A percentile compares a stretch with the other conserved stretches of the same genome.
Conservation (phyloP, 306 rosid species). For the Cucumis melo region DNA sequence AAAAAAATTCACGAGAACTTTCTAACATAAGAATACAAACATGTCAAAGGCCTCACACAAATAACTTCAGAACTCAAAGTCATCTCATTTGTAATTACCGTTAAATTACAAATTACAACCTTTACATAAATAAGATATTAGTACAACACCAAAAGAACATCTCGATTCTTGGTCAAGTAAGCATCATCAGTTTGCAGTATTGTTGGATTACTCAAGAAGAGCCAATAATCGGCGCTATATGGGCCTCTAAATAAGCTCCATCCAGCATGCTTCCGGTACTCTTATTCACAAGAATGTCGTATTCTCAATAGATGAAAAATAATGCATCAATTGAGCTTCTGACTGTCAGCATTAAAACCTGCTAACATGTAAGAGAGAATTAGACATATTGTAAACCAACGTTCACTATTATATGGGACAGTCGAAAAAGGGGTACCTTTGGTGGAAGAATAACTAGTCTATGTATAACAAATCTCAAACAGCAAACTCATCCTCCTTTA, state of each 20-base stretch:
- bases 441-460: background rate
- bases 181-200: background rate
- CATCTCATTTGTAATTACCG: background rate
- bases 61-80: background rate
- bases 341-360: background rate
- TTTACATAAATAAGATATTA: background rate
- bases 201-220: background rate
- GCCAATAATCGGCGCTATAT: background rate
- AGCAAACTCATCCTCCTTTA: slow-evolving; percentile 21
- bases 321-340: background rate
- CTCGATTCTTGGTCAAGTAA: background rate
- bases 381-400: background rate
- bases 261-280: background rate
- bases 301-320: background rate
- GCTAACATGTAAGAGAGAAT: background rate
- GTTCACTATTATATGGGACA: background rate
- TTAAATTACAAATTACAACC: background rate
- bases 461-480: background rate
- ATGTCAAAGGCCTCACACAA: no score
- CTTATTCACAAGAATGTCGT: background rate
- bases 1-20: no score
- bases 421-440: background rate
- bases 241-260: background rate
- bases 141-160: background rate
- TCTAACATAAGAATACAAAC: no score